Base-by-base conservation (phyloP, 306 rosid species). In the Pachyrhizus erosus region DNA sequence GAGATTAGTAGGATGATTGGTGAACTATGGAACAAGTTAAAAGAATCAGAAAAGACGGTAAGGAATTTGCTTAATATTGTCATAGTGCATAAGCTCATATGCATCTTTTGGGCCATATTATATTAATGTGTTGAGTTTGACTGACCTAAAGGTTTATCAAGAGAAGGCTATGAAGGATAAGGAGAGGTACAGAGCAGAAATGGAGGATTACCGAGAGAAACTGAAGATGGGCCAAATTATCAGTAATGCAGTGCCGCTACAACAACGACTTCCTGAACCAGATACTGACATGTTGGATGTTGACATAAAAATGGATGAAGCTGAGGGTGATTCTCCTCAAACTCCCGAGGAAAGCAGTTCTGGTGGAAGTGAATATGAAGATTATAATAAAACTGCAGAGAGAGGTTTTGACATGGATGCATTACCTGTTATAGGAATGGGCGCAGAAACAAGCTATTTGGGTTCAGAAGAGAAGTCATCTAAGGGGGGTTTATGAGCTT, bases 1-100 rank as follows among this genome's bases (percentile, higher is more conserved):
- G 98, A 92, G 75, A 93, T 96, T n/a, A 91, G 97, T 68, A 89
- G 92, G 87, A 92, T 88, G 90, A 96, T 96, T 23, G 99, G 93
- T 54, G 98, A 96, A 43, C 94, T 92, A 12, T 93, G 99, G 99
- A 93, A 91, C 89, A 96, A 93, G 68, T 80, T 93, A 67, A 82
- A 80, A 0, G 92, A 90, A 26, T 37, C 91, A 0, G 94, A 92
- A 33, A 96, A 88, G 88, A 58, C 87, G 12, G 99, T 93, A 83
- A 85, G 95, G 23, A 75, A 31, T 58, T 55, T 58, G 24, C 60
- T n/a, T 18, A 37, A 57, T 17, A 10, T 72, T 69, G 26, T 70
- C 54, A 29, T 57, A 20, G 26, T 37, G 45, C 82, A 5, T 21
- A n/a, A 5, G 42, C 42, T 37, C 42, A 37, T 37, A 37, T 37